Evolutionary conservation across 768 basidiomycete genomes (phyloP).

Genomic region (Pleurotus eryngii): DNA sequence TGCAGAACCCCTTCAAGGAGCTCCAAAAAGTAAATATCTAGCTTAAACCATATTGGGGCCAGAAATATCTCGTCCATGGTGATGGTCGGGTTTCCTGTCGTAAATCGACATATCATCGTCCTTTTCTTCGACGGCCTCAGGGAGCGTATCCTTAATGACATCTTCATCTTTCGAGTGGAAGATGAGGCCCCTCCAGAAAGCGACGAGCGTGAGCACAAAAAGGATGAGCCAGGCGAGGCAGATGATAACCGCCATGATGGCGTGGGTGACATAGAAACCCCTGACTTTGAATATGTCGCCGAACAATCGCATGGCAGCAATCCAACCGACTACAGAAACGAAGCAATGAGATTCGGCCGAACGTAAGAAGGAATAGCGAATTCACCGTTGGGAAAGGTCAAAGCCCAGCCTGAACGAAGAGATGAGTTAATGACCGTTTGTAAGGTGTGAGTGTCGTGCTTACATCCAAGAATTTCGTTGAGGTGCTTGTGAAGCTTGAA

Average conservation of each 20-base stretch:
- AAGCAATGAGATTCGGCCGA: background rate
- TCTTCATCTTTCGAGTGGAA: conserved; percentile 40
- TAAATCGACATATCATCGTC: conserved; percentile 4
- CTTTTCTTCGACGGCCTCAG: background rate
- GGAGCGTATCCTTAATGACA: conserved; percentile 32
- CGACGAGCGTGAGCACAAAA: conserved; percentile 35
- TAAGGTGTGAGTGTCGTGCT: conserved; percentile 9
- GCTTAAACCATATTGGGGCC: conserved; percentile 1
- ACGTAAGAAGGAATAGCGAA: background rate
- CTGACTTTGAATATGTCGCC: conserved; percentile 38
- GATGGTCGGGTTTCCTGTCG: background rate
- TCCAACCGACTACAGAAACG: conserved; percentile 38
- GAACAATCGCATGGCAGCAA: conserved; percentile 35
- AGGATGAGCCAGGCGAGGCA: conserved; percentile 37
- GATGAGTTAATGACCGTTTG: background rate
- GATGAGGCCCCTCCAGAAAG: conserved; percentile 40
- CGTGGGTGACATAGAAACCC: conserved; percentile 37
- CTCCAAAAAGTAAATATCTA: no score
- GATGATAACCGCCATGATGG: conserved; percentile 38
- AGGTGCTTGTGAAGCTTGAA: conserved; percentile 46
- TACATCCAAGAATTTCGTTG: conserved; percentile 44
- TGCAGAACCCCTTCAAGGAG: no score
- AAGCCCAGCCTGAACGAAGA: conserved; percentile 33
- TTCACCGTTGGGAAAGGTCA: conserved; percentile 44
- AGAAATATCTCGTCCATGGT: background rate